Base-by-base conservation (phyloP, 1,284 basidiomycete genomes). In the Naganishia liquefaciens region DNA sequence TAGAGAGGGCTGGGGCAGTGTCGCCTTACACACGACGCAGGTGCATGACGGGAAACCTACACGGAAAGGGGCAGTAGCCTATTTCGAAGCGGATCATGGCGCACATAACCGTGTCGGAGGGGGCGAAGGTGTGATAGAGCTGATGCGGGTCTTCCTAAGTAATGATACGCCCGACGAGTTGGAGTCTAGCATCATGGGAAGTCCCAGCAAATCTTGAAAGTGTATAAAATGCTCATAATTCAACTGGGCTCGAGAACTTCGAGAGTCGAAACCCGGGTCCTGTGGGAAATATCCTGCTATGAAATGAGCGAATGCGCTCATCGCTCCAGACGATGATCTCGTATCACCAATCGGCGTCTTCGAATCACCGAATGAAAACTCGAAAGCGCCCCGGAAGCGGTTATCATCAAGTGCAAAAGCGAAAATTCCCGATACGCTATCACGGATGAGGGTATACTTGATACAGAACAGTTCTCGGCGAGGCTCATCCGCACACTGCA, bases 51-150 rank as follows among this genome's bases (percentile, higher is more conserved):
- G 60, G 64, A 37, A 37, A 13, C 33, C 9, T 27, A 39, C 52
- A n/a, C n/a, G 23, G 21, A 50, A 40, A 23, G 68, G 70, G 7
- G 60, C 70, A 27, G 71, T 76, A 17, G 52, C 75, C 27, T 76
- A 70, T 66, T 75, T 72, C 70, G 76, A 77, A 51, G 75, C 73
- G 3, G 66, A 70, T 6, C 47, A 64, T 21, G 76, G 77, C 3
- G 76, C 74, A 19, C 77, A 79, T 62, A 73, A 76, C 54, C 52
- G 69, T 40, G 52, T 77, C 3, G 76, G 76, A n/a, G 74, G 71
- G 68, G 70, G 72, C 2, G 76, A 79, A 63, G 77, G 76, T 2
- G 72, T 73, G 0, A 57, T 77, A 19, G 75, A 79, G 58, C 66
- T 79, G n/a, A 74, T 79, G 30, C 53, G 53, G 33, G 62, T 46